phyloP scores from a whole-genome alignment of 108 stramenopile species.

The Cyclotella baltica region DNA sequence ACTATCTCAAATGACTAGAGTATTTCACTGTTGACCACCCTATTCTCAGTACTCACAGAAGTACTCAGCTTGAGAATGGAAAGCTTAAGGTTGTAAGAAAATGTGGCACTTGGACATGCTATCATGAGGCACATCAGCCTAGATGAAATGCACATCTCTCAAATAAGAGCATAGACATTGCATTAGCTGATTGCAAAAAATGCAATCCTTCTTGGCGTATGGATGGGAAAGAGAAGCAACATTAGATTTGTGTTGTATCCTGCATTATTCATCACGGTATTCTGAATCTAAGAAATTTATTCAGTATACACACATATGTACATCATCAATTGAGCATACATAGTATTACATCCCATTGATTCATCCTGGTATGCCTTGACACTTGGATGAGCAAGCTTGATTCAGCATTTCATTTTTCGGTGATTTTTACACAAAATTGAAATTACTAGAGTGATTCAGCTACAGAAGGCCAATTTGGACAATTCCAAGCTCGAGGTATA shows the following conservation, averaged over 20 bases:
- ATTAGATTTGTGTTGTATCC: not conserved
- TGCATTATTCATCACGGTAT: no score
- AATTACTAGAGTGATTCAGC: not conserved
- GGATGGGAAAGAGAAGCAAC: not conserved
- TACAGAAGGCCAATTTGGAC: constrained; percentile 4
- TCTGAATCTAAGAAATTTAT: no score
- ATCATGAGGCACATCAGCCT: not conserved
- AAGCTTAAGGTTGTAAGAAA: not conserved
- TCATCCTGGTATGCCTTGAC: no score
- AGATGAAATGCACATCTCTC: not conserved
- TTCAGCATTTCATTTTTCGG: no score
- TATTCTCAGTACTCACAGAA: not conserved
- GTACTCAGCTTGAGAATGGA: not conserved
- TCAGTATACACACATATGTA: no score
- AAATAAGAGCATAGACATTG: not conserved
- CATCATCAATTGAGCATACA: not conserved
- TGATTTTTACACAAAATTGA: no score
- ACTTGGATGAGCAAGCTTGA: no score
- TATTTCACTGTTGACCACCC: not conserved
- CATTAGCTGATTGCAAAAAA: not conserved
- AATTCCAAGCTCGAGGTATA: not conserved
- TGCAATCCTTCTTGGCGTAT: not conserved
- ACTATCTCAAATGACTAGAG: not conserved
- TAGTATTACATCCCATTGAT: no score
- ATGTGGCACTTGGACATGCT: constrained; percentile 1